Evolutionary conservation across 805 yeast species (phyloP).

Genomic region (Yamadazyma endophytica): DNA sequence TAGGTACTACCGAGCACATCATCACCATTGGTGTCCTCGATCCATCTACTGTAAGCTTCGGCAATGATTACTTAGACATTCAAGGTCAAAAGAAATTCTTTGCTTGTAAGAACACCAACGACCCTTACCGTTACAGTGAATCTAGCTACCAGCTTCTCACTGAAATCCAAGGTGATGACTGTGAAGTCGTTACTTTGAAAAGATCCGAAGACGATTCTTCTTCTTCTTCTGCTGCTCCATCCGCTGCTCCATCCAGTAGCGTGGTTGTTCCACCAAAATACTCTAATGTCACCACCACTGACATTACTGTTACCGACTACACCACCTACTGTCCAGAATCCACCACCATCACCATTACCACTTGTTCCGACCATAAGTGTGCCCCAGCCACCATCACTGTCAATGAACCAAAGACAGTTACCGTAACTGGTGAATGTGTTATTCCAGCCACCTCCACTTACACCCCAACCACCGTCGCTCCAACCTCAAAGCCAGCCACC

Average conservation of each 20-base stretch:
- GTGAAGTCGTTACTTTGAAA: conserved; percentile 8
- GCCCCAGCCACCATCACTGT: conserved; percentile 24
- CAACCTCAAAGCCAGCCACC: conserved; percentile 3
- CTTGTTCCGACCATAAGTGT: conserved; percentile 23
- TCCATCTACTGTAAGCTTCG: conserved; percentile 5
- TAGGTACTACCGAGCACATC: conserved; percentile 2
- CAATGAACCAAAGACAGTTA: conserved; percentile 27
- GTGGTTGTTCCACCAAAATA: conserved; percentile 27
- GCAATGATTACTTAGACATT: no score
- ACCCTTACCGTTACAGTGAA: conserved; percentile 24
- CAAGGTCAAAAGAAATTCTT: conserved; percentile 15
- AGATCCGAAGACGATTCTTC: conserved; percentile 3
- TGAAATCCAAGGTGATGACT: conserved; percentile 2
- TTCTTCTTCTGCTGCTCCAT: conserved; percentile 3
- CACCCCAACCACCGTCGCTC: conserved; percentile 15
- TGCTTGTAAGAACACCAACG: conserved; percentile 24
- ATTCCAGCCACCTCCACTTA: conserved; percentile 17
- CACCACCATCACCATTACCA: conserved; percentile 30
- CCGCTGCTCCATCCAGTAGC: conserved; percentile 8
- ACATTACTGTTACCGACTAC: conserved; percentile 29
- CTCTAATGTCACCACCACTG: conserved; percentile 22
- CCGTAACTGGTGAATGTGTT: conserved; percentile 28
- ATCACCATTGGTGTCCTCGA: no score
- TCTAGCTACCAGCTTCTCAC: conserved; percentile 12
- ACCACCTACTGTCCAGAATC: conserved; percentile 35